Evolutionary conservation across 164 flowering plant genomes (phyloP).

Genomic region (Hamamelis virginiana): DNA sequence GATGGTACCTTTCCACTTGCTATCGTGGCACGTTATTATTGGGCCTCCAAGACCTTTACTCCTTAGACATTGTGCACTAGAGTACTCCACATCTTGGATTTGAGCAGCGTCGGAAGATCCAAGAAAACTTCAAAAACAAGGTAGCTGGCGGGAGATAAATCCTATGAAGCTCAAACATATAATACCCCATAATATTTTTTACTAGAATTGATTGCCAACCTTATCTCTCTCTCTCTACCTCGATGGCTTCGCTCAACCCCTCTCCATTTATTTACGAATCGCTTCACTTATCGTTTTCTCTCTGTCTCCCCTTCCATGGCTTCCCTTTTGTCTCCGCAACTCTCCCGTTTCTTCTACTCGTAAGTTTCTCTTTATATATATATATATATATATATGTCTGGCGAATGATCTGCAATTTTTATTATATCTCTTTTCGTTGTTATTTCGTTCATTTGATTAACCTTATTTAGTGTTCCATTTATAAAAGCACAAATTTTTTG

Average conservation of each 20-base stretch:
- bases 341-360: conserved; percentile 8
- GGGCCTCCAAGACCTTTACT: no score
- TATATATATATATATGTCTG: neutral
- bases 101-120: no score
- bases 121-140: neutral
- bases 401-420: no score
- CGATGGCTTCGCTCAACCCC: conserved; percentile 7
- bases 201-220: no score
- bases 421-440: no score
- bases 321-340: conserved; percentile 14
- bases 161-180: conserved; percentile 9
- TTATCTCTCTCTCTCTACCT: conserved; percentile 11
- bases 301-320: conserved; percentile 18
- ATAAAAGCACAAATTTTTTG: no score
- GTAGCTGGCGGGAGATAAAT: conserved; percentile 24
- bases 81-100: no score
- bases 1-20: no score
- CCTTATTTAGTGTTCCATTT: no score
- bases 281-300: neutral
- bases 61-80: no score
- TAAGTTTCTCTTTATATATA: conserved; percentile 16
- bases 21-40: no score
- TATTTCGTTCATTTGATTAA: no score
- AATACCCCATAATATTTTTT: neutral
- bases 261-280: neutral